Evolutionary conservation across 192 early-diverging fungal species (phyloP), one percentile per base, ranked within the genome.

Genomic region (Spizellomyces punctatus): DNA sequence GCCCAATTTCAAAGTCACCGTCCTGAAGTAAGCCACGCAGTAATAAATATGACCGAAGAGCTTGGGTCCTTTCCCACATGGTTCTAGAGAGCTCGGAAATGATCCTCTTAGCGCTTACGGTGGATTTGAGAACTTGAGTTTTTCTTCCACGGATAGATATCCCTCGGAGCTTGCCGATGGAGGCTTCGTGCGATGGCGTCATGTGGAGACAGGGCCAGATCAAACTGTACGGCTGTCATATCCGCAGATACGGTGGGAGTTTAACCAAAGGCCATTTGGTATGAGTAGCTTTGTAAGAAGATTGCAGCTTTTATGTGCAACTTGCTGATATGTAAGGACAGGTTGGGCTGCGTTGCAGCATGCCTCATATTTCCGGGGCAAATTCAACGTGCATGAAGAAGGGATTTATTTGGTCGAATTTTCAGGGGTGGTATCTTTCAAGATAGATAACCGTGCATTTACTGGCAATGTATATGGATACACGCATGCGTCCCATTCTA

Each of bases 91-190:
- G 55, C 85, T 89, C 58, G 91, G 91, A 14, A 84, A 82, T 5
- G 91, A 93, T 76, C 89, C 89, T 10, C 71, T 93, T 44, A 84
- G 86, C 58, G 85, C 88, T 8, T 93, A 88, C 74, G 91, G 91
- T 56, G 91, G 91, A 1, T 90, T 92, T 48, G 71, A 78, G 56
- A 67, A 71, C n/a, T 71, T 93, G 5, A 48, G 75, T 9, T 92
- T 80, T 69, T 83, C 82, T 2, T 46, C 58, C 0, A 46, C 71
- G 8, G 82, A 78, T 27, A 55, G 63, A 21, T 93, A 82, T 73
- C 87, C 90, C 7, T 92, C 91, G 5, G 91, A 93, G 62, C 66
- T 93, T 8, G 90, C 79, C 0, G 77, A 80, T 48, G 80, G 80
- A 43, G 91, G 90, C 0, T 73, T 62, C 41, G 88, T 92, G 8